Base-by-base conservation (phyloP, 768 basidiomycete species). In the Pisolithus orientalis region DNA sequence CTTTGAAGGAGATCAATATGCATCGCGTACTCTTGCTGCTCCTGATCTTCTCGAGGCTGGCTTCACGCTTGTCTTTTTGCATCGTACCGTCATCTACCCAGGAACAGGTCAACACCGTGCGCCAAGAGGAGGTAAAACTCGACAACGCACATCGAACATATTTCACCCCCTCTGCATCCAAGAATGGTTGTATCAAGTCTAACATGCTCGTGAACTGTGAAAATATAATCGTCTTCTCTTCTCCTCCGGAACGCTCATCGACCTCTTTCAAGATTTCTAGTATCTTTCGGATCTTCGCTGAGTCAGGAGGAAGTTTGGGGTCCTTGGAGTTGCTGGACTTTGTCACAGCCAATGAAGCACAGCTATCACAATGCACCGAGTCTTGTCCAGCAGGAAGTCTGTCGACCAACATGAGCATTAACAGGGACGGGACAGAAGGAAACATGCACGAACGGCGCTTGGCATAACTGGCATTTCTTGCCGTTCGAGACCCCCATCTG, bases 1-100 rank as follows among this genome's bases (percentile, higher is more conserved):
- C 93, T 67, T 94, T 96, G 80, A 97, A 94, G 0, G 93, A 96
- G 56, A 98, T 94, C 57, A 99, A 71, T 55, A 98, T 96, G 40
- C 95, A 84, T 31, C 78, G 79, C 10, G 77, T 82, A 14, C 60
- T 72, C 27, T 68, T 66, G 64, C 78, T 80, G 16, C 57, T 80
- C 62, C 78, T 81, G 68, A 99, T 93, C 58, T 78, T 80, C 34
- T 83, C 73, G 40, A 98, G 68, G 4, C 90, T 79, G 14, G 75
- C 79, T 59, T 93, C 88, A 10, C 94, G 84, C 59, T 91, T 77
- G 31, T 80, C 80, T 53, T 85, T 78, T 13, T 72, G 70, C 90
- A 97, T 94, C 4, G 80, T 80, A 0, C 95, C 95, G 61, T 96
- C 93, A 71, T 94, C 93, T 97, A 27, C 42, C 29, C 24, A n/a